A percentile compares a stretch with the other conserved stretches of the same genome.
These are phyloP conservation scores for Candida tammaniensis DNA, from an alignment of 805 yeast genomes.

Conservation along the genomic window DNA sequence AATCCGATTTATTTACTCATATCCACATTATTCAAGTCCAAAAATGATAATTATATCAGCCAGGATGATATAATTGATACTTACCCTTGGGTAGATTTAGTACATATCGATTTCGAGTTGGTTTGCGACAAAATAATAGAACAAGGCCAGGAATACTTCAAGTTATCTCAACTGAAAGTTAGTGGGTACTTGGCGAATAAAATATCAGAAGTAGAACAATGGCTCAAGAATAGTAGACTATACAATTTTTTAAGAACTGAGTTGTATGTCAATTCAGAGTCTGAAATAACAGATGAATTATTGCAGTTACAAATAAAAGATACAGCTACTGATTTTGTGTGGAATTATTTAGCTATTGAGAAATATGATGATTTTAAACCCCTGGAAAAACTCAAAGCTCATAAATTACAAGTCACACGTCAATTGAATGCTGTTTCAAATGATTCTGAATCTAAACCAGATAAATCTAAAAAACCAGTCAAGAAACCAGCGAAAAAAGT, in stretches of 20 bases:
- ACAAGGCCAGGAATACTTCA: constrained; percentile 34
- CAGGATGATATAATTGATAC: constrained; percentile 45
- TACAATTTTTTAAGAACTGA: constrained; percentile 17
- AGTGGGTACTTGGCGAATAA: constrained; percentile 36
- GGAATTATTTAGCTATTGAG: constrained; percentile 5
- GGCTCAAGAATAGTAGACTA: constrained; percentile 7
- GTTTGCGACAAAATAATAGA: constrained; percentile 33
- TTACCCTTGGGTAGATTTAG: constrained; percentile 24
- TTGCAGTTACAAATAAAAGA: constrained; percentile 8
- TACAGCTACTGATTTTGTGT: constrained; percentile 6
- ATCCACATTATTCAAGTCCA: constrained; percentile 25
- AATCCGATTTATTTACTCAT: constrained; percentile 41
- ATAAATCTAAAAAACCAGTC: background rate
- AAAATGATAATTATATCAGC: constrained; percentile 26
- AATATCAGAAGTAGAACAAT: constrained; percentile 25
- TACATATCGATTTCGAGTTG: constrained; percentile 20
- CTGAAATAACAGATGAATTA: constrained; percentile 19
- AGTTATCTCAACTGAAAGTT: constrained; percentile 39
- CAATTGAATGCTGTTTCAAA: constrained; percentile 6
- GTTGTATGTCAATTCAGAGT: constrained; percentile 17
- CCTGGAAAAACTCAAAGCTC: constrained; percentile 4
- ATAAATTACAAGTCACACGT: constrained; percentile 10
- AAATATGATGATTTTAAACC: constrained; percentile 3
- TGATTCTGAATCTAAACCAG: constrained; percentile 1
- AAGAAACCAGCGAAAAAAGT: constrained; percentile 31